These are phyloP conservation scores for Macrocybe gigantea DNA, from an alignment of 768 basidiomycete genomes.

Conservation along the genomic window DNA sequence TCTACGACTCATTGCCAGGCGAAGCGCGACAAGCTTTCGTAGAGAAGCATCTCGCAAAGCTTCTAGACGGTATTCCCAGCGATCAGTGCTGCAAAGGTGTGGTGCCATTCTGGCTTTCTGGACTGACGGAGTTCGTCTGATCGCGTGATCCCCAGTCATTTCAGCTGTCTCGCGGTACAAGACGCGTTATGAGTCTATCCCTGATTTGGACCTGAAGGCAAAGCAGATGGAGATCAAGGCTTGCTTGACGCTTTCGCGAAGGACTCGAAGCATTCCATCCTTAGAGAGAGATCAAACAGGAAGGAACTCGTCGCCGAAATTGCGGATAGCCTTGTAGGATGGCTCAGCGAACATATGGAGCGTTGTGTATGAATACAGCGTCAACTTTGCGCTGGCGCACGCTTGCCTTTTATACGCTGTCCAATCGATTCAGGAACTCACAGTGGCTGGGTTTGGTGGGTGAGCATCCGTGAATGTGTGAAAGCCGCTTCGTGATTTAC, in stretches of 20 bases:
- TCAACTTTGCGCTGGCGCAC: conserved; percentile 48
- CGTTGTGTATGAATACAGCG: conserved; percentile 51
- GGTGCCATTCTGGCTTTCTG: conserved; percentile 15
- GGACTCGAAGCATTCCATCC: conserved; percentile 46
- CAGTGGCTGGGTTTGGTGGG: conserved; percentile 32
- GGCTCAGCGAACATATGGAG: conserved; percentile 65
- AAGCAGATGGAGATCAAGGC: conserved; percentile 51
- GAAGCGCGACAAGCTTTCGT: conserved; percentile 46
- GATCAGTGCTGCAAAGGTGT: conserved; percentile 24
- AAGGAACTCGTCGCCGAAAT: conserved; percentile 53
- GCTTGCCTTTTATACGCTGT: conserved; percentile 47
- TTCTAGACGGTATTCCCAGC: conserved; percentile 39
- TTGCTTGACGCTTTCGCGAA: conserved; percentile 47
- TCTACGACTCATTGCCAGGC: conserved; percentile 46
- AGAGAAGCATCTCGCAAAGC: conserved; percentile 41
- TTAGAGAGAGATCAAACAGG: conserved; percentile 48
- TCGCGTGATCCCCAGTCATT: conserved; percentile 18
- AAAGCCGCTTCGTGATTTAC: too few species aligned
- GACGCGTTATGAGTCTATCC: conserved; percentile 30
- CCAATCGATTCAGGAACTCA: conserved; percentile 40
- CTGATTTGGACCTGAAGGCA: conserved; percentile 42
- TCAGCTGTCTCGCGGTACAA: conserved; percentile 35
- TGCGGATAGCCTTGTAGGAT: conserved; percentile 46
- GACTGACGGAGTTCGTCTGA: background rate
- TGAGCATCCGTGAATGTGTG: conserved; percentile 7